A percentile compares a stretch with the other conserved stretches of the same genome.
Evolutionary conservation across 1,284 basidiomycete genomes (phyloP).

Genomic region (Boletus smithii): DNA sequence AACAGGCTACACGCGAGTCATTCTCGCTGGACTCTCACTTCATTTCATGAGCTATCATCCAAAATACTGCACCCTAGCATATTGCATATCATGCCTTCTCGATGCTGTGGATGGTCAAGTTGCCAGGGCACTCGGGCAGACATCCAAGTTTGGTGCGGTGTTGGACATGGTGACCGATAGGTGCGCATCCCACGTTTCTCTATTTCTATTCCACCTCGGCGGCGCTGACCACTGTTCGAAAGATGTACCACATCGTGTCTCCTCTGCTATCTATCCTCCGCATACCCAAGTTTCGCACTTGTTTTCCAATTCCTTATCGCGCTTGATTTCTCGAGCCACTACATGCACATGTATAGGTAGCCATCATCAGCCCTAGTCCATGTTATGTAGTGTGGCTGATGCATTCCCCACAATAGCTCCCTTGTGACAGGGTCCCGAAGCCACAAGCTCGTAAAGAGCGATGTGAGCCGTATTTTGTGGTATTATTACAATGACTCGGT

Average conservation of each 20-base stretch:
- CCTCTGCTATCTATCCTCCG: conserved; percentile 89
- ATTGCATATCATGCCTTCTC: conserved; percentile 89
- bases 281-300: conserved; percentile 81
- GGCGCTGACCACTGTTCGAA: conserved; percentile 6
- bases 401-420: conserved; percentile 54
- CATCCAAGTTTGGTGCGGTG: conserved; percentile 96
- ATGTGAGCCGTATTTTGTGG: conserved; percentile 90
- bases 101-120: conserved; percentile 96
- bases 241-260: conserved; percentile 96
- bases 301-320: conserved; percentile 95
- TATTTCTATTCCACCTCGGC: not conserved
- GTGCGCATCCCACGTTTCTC: conserved; percentile 40
- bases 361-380: conserved; percentile 15
- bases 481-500: conserved; percentile 94
- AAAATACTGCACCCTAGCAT: conserved; percentile 87
- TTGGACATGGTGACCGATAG: conserved; percentile 99
- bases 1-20: conserved; percentile 85
- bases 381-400: conserved; percentile 6
- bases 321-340: conserved; percentile 97
- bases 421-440: conserved; percentile 89
- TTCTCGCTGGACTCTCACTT: conserved; percentile 87
- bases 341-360: conserved; percentile 99
- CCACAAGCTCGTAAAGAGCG: conserved; percentile 89
- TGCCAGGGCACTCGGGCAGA: conserved; percentile 86
- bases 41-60: conserved; percentile 96